A percentile compares a stretch with the other conserved stretches of the same genome.
These are phyloP conservation scores for Sedum album DNA, from an alignment of 164 flowering plant species.

Conservation along the genomic window DNA sequence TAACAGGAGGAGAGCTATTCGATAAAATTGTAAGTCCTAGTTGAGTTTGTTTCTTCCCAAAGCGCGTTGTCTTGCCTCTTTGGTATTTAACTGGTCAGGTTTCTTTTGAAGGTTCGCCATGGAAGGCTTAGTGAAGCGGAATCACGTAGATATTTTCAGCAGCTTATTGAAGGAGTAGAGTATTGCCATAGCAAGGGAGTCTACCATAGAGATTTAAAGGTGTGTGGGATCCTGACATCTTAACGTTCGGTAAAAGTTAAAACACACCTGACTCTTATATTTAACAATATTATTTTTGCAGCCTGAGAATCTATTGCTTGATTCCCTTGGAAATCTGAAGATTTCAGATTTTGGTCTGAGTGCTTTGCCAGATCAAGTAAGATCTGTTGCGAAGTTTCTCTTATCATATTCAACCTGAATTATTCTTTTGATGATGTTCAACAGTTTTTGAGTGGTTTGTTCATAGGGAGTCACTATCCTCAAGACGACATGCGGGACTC, in stretches of 20 bases:
- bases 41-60: not conserved
- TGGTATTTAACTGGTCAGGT: not conserved
- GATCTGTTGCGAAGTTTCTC: constrained; percentile 7
- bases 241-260: too few species aligned
- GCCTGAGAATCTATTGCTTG: constrained; percentile 98
- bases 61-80: not conserved
- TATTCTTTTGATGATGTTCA: not conserved
- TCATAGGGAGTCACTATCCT: constrained; percentile 75
- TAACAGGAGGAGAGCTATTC: constrained; percentile 97
- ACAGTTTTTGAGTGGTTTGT: constrained; percentile 6
- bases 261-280: too few species aligned
- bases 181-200: constrained; percentile 98
- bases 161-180: constrained; percentile 95
- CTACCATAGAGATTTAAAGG: constrained; percentile 96
- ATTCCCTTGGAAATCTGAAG: constrained; percentile 84
- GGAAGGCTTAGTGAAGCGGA: constrained; percentile 90
- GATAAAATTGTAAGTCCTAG: constrained; percentile 80
- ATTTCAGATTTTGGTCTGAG: constrained; percentile 99
- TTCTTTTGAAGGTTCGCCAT: constrained; percentile 54
- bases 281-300: constrained; percentile 18
- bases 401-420: not conserved
- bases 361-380: constrained; percentile 76
- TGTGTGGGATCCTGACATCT: too few species aligned
- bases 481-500: constrained; percentile 99
- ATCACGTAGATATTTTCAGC: constrained; percentile 80